A percentile compares a stretch with the other conserved stretches of the same genome.
phyloP scores from a whole-genome alignment of 2,329 filamentous ascomycete species.

The Microdochium bolleyi region DNA sequence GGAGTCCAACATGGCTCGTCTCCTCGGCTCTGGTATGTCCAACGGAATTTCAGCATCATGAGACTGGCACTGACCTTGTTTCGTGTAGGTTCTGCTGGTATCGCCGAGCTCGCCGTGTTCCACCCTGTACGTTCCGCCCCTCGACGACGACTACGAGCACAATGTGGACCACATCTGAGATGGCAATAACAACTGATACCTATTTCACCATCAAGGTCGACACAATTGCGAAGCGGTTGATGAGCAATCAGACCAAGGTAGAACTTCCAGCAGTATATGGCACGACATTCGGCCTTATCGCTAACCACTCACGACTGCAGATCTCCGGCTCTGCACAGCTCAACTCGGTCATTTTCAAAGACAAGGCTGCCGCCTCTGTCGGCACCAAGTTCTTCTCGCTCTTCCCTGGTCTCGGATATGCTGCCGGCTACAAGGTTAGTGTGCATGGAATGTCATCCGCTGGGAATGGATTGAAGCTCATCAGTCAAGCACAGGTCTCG shows the following conservation, averaged over 20 bases:
- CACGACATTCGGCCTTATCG: background rate
- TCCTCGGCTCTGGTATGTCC: conserved; percentile 5
- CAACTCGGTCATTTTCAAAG: conserved; percentile 90
- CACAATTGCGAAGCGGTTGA: conserved; percentile 96
- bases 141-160: conserved; percentile 4
- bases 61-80: conserved; percentile 5
- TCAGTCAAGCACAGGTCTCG: conserved; percentile 48
- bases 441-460: background rate
- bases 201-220: conserved; percentile 58
- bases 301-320: conserved; percentile 4
- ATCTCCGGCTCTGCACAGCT: conserved; percentile 44
- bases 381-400: conserved; percentile 84
- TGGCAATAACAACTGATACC: conserved; percentile 7
- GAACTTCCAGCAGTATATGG: conserved; percentile 6
- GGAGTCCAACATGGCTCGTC: conserved; percentile 5
- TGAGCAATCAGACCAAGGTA: conserved; percentile 89
- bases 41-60: background rate
- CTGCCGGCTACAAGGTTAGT: conserved; percentile 85
- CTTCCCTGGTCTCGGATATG: conserved; percentile 95
- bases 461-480: background rate
- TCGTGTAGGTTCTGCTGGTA: conserved; percentile 72
- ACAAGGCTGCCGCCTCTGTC: conserved; percentile 65
- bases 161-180: conserved; percentile 11
- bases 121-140: conserved; percentile 58
- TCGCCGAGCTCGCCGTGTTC: conserved; percentile 88